phyloP scores from a whole-genome alignment of 2,329 filamentous ascomycete genomes.

The Penicillium corylophilum region DNA sequence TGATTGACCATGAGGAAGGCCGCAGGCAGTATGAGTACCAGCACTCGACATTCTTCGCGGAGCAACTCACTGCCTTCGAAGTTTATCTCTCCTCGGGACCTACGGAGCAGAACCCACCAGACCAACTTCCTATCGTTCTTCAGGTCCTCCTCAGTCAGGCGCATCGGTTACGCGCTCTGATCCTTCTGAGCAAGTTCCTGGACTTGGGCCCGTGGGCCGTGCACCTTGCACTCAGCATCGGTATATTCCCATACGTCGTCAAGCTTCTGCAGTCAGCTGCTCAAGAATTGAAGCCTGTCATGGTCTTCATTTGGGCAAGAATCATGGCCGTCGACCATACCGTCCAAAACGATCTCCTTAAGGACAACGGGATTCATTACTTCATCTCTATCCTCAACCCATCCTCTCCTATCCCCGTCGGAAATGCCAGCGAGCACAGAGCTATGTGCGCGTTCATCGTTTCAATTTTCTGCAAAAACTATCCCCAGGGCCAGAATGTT shows the following conservation, averaged over 20 bases:
- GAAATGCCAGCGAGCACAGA: slow-evolving; percentile 89
- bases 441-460: slow-evolving; percentile 99
- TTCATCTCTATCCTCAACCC: slow-evolving; percentile 92
- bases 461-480: slow-evolving; percentile 94
- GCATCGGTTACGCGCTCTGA: slow-evolving; percentile 84
- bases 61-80: slow-evolving; percentile 95
- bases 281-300: slow-evolving; percentile 90
- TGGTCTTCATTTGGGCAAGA: slow-evolving; percentile 99
- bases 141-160: slow-evolving; percentile 96
- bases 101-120: slow-evolving; percentile 80
- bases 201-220: slow-evolving; percentile 98
- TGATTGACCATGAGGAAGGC: slow-evolving; percentile 74
- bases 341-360: slow-evolving; percentile 89
- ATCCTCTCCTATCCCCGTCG: slow-evolving; percentile 75
- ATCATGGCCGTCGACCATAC: slow-evolving; percentile 93
- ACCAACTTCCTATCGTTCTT: slow-evolving; percentile 92
- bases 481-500: slow-evolving; percentile 85
- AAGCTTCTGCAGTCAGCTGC: slow-evolving; percentile 95
- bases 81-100: slow-evolving; percentile 86
- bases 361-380: slow-evolving; percentile 96
- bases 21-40: slow-evolving; percentile 82
- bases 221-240: slow-evolving; percentile 94
- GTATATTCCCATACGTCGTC: slow-evolving; percentile 98
- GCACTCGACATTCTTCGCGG: slow-evolving; percentile 93
- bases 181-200: slow-evolving; percentile 87